Evolutionary conservation across 225 moss, liverwort and hornwort species (phyloP), one percentile per base, ranked within the genome.

Genomic region (Ulota crispa): DNA sequence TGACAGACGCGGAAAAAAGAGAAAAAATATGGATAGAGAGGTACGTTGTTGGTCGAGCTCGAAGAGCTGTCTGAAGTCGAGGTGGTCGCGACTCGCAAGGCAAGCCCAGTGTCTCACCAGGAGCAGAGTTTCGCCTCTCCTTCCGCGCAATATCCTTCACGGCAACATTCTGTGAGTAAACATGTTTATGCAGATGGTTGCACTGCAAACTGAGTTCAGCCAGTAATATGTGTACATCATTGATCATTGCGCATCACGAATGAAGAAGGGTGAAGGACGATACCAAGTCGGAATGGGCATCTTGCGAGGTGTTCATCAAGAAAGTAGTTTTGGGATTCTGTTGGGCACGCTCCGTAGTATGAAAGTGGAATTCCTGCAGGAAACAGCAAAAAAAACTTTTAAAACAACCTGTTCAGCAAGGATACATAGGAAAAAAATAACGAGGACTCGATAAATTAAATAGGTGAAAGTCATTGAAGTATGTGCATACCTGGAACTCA

Each of bases 291-390:
- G 53, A 71, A 34, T 75, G 62, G 23, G 80, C 61, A 39, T 88
- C 78, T 31, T 81, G 70, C 34, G 88, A 83, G 36, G 81, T 68
- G 21, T 82, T 68, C 65, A 70, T 82, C 80, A 76, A 43, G 12
- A 64, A 72, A 11, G 73, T 53, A 77, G 80, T 85, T 37, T 78
- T 89, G 47, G 92, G 91, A 59, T 97, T 93, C 69, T 93, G 97
- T 9, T 89, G 87, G 41, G 97, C 97, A 26, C 97, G 93, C 67
- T 95, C 92, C 85, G 72, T 82, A 3, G 97, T 97, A 36, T 89
- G 83, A 9, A 97, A 86, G 78, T 94, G 95, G 67, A 97, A 97
- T 56, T 92, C 97, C 95, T 96, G 86, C 76, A 66, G 8, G 24
- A 20, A 4, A 30, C 1, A 60, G 21, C 1, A 24, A 4, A 24